Percentiles rank a stretch among this genome's conserved stretches.
phyloP scores from a whole-genome alignment of 1,284 basidiomycete genomes.

The Schizophyllum commune region DNA sequence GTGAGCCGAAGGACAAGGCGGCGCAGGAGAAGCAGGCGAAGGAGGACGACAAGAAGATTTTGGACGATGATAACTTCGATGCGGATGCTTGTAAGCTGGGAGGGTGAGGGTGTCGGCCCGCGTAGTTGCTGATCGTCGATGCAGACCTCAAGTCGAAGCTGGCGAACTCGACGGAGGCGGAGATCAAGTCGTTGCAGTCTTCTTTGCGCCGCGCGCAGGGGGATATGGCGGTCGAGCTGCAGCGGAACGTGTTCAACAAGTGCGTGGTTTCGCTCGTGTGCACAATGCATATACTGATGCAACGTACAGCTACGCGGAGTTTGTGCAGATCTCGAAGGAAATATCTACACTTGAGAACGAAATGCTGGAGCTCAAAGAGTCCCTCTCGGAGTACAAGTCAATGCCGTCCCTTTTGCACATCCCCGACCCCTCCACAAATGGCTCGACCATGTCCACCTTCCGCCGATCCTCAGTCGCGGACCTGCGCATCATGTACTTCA shows the following conservation, averaged over 20 bases:
- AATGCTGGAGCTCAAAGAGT: constrained; percentile 94
- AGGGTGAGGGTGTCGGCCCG: not conserved
- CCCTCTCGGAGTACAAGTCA: constrained; percentile 89
- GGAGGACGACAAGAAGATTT: constrained; percentile 53
- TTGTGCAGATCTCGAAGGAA: constrained; percentile 95
- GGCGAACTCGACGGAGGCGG: constrained; percentile 74
- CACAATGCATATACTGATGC: constrained; percentile 2
- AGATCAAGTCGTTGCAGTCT: constrained; percentile 66
- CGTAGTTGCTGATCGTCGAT: constrained; percentile 3
- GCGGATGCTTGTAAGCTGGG: constrained; percentile 66
- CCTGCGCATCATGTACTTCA: constrained; percentile 88
- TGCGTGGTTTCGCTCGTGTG: constrained; percentile 21
- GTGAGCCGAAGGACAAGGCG: constrained; percentile 23
- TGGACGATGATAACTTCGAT: constrained; percentile 75
- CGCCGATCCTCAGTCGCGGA: constrained; percentile 89
- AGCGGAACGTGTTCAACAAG: constrained; percentile 89
- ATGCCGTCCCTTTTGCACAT: constrained; percentile 92
- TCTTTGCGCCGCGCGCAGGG: constrained; percentile 57
- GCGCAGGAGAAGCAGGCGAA: constrained; percentile 39
- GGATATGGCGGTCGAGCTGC: constrained; percentile 64
- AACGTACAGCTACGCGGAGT: constrained; percentile 79
- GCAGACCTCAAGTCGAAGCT: constrained; percentile 68
- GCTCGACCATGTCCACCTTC: constrained; percentile 39
- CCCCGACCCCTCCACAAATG: constrained; percentile 62
- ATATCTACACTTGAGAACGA: constrained; percentile 95